A percentile compares a stretch with the other conserved stretches of the same genome.
Conservation (phyloP, 495 filamentous ascomycete genomes). For the Penicillium coffeae region DNA sequence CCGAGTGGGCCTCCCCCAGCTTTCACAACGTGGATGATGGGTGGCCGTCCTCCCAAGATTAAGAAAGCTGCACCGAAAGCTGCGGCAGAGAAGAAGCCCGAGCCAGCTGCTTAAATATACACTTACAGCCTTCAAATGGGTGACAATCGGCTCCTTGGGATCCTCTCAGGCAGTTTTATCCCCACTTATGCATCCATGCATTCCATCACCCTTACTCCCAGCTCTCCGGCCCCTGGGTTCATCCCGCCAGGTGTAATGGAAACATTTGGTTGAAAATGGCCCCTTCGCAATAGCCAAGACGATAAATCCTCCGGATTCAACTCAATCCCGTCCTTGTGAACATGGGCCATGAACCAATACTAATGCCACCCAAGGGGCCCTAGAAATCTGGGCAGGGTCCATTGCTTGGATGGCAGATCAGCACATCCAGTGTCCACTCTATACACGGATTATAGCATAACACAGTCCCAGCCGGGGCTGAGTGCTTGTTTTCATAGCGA, state of each 20-base stretch:
- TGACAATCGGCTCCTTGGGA: neutral
- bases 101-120: conserved; percentile 8
- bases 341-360: neutral
- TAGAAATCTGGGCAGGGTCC: no score
- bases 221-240: no score
- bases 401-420: neutral
- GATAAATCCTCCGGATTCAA: neutral
- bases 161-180: neutral
- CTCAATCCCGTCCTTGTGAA: no score
- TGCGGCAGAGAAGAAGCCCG: conserved; percentile 12
- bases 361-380: neutral
- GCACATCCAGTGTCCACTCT: neutral
- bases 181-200: neutral
- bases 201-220: no score
- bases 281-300: neutral
- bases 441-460: neutral
- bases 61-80: conserved; percentile 24
- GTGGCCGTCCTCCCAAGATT: conserved; percentile 22
- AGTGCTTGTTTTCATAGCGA: neutral
- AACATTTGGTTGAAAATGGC: no score
- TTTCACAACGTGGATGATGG: conserved; percentile 43
- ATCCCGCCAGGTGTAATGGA: no score
- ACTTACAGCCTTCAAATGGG: neutral
- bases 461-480: neutral
- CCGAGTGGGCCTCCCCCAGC: conserved; percentile 27